These are phyloP conservation scores for Oryza nivara DNA, from an alignment of 176 grass and related monocot species.

Conservation along the genomic window DNA sequence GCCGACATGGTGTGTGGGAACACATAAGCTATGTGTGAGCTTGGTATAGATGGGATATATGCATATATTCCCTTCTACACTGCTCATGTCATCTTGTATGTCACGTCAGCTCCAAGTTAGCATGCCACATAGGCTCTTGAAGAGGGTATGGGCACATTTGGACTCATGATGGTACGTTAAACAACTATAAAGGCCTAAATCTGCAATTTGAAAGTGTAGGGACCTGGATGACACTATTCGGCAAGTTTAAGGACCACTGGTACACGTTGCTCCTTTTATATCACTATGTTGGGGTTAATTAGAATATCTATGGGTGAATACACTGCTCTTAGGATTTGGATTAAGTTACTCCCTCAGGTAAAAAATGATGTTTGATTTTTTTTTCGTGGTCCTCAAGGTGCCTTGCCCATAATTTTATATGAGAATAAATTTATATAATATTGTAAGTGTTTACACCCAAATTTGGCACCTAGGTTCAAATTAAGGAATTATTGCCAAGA, in stretches of 20 bases:
- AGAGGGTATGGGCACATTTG: background rate
- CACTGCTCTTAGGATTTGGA: conserved; percentile 11
- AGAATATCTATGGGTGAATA: background rate
- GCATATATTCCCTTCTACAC: too few species aligned
- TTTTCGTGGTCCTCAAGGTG: too few species aligned
- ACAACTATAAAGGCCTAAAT: background rate
- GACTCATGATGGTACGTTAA: background rate
- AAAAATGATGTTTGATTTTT: too few species aligned
- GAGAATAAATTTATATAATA: too few species aligned
- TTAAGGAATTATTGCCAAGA: too few species aligned
- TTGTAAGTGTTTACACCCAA: too few species aligned
- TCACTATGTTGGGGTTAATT: conserved; percentile 16
- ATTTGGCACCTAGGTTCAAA: too few species aligned
- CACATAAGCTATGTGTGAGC: background rate
- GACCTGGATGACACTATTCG: background rate
- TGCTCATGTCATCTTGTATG: too few species aligned
- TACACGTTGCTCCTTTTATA: background rate
- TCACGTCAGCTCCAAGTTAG: background rate
- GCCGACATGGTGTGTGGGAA: background rate
- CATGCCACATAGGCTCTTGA: background rate
- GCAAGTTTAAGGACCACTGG: background rate
- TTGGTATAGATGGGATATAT: too few species aligned
- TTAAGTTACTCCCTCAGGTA: conserved; percentile 12
- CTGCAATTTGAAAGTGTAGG: background rate
- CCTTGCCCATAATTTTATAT: too few species aligned